These are phyloP conservation scores for Penicillium rolfsii DNA, from an alignment of 2,329 filamentous ascomycete species.

Conservation along the genomic window DNA sequence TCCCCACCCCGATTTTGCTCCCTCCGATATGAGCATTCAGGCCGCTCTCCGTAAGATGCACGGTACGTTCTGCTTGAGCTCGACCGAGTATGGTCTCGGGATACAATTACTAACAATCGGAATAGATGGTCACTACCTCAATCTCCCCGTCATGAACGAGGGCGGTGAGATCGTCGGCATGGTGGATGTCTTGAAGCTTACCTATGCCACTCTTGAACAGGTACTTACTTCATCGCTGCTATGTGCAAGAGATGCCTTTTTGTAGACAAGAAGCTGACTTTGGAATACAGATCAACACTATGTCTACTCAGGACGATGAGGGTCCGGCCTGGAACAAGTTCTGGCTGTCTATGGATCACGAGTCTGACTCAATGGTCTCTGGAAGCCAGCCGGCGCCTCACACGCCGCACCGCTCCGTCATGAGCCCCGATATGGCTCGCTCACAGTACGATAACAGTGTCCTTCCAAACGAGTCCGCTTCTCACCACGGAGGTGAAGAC, in stretches of 20 bases:
- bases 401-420: conserved; percentile 71
- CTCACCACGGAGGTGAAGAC: conserved; percentile 83
- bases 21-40: conserved; percentile 98
- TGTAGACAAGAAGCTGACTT: neutral
- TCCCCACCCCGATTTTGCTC: conserved; percentile 96
- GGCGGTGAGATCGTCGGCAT: conserved; percentile 97
- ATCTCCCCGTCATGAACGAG: conserved; percentile 98
- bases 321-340: conserved; percentile 99
- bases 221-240: conserved; percentile 58
- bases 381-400: conserved; percentile 72
- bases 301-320: conserved; percentile 84
- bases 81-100: neutral
- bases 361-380: conserved; percentile 95
- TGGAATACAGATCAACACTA: conserved; percentile 72
- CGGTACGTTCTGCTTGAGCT: conserved; percentile 60
- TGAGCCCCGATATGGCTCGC: conserved; percentile 71
- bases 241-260: neutral
- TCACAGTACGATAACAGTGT: conserved; percentile 73
- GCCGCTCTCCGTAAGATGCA: conserved; percentile 99
- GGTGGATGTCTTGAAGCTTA: conserved; percentile 98
- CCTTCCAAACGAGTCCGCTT: conserved; percentile 90
- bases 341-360: conserved; percentile 93
- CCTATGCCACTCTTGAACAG: conserved; percentile 96
- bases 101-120: conserved; percentile 13
- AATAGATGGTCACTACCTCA: conserved; percentile 93